Evolutionary conservation across 805 yeast genomes (phyloP), one percentile per base, ranked within the genome.

Genomic region (Sungouiozyma intestinalis): DNA sequence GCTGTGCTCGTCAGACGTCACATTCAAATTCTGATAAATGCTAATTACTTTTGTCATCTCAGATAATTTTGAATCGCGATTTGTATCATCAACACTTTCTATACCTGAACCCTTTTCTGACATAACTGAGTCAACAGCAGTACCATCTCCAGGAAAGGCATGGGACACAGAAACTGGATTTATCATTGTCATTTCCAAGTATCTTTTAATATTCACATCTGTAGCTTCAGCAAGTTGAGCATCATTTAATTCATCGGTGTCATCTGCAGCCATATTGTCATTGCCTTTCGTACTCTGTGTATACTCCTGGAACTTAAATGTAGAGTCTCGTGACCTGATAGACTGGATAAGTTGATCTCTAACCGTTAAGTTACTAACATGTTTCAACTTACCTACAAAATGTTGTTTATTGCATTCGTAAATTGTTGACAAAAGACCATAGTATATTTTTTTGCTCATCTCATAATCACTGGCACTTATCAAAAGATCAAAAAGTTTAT

Each of bases 101-200:
- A 29, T 34, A 5, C 32, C 36, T 3, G 19, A 7, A 3, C 34
- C 31, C 8, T 44, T 36, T 31, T 18, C 16, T n/a, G n/a, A n/a
- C 11, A 24, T 24, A 11, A 11, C 29, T 7, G 29, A 11, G 29
- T 24, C 11, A 24, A 7, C 29, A 36, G 58, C 55, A 32, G 47
- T 46, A 9, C 38, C 24, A 31, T 7, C 21, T 20, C 47, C 48
- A 39, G 55, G 52, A 3, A 45, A 21, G 7, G 50, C 33, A 24
- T 53, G 39, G 9, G 47, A 48, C 19, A 46, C 47, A 4, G 46
- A 48, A 36, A 53, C 52, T 5, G 64, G 64, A 34, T 59, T 57
- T 3, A 60, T 60, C 65, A 60, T 61, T 1, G 65, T 61, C 59
- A 61, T 57, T 40, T 61, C 63, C 48, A 57, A 45, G 24, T 44